Evolutionary conservation across 192 early-diverging fungal genomes (phyloP), one percentile per base, ranked within the genome.

Genomic region (Linnemannia exigua): DNA sequence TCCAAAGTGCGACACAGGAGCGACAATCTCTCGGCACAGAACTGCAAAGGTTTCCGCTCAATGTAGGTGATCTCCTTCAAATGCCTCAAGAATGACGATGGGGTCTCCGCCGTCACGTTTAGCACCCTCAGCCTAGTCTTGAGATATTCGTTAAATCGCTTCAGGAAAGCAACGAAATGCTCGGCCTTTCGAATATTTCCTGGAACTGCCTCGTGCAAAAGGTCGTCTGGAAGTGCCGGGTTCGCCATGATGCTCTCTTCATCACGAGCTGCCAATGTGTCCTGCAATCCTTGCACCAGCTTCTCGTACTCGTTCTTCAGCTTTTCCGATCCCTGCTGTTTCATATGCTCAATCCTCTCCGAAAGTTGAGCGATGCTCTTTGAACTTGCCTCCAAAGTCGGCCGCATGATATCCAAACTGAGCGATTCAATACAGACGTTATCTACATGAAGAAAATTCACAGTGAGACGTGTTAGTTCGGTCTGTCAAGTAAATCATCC

Each of bases 361-460:
- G 91, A 80, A 47, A 99, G 89, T 73, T 90, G 83, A 25, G 90
- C 84, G 16, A 99, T 89, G 86, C 96, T 96, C 75, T 93, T 90
- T 12, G 97, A 93, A 84, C 97, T 96, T 3, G 96, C 93, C 77
- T 99, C 97, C 74, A 99, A 89, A 69, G 96, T 96, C 11, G 96
- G 95, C 52, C 96, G 90, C 35, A 95, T 97, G 44, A 99, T 90
- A 87, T 99, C 98, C 74, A 99, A 94, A 79, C 97, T 98, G 71
- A 99, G 84, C 15, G 98, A 96, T 75, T 99, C 99, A 48, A 98
- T 99, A 88, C 99, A 99, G 20, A 99, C 98, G 90, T 98, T 99
- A 91, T 99, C 96, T 97, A 74, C 31, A 68, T 19, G 20, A 87
- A 66, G 0, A 16, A 81, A 17, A 20, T 19, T 5, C 15, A 20